Evolutionary conservation across 352 stramenopile species (phyloP), one percentile per base, ranked within the genome.

Genomic region (Aphanomyces invadans): DNA sequence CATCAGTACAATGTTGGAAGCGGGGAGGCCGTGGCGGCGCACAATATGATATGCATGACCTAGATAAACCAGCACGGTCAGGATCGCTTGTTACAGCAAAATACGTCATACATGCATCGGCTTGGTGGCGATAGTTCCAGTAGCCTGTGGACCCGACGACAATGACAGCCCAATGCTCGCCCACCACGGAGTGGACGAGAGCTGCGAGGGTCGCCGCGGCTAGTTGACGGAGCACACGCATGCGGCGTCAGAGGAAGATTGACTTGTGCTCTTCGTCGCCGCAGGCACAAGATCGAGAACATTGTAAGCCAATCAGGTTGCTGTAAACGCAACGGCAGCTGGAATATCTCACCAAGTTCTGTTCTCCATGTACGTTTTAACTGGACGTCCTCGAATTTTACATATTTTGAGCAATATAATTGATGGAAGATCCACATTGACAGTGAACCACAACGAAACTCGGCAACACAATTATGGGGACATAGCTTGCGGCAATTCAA

Each of bases 111-210:
- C 85, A 94, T 25, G 76, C 85, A 71, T 97, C 88, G 9, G 89
- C 78, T 59, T 97, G 88, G 75, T 97, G 90, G 29, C 89, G 75
- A 75, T 97, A 97, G 80, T 97, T 97, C 67, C 73, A 82, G 76
- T 92, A 97, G 54, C 89, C 88, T 26, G 71, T 79, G 29, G 87
- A 97, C 28, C 89, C 88, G 0, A 80, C 87, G 33, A 96, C 86
- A 65, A 97, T 95, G 38, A 97, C 76, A 4, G 88, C 90, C 88
- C 89, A 97, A 71, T 96, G 87, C 65, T 93, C 78, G 4, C 76
- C 80, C 3, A 56, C 12, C 19, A 64, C 57, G 4, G 21, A 38
- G 19, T 52, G 39, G 21, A 68, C 29, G 19, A 65, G 23, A 11
- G 76, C 54, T 44, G 76, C 60, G 2, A 63, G 45, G 29, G 36